Percentiles rank a stretch among this genome's conserved stretches.
These are phyloP conservation scores for Podospora bellae-mahoneyi DNA, from an alignment of 495 filamentous ascomycete species.

Conservation along the genomic window DNA sequence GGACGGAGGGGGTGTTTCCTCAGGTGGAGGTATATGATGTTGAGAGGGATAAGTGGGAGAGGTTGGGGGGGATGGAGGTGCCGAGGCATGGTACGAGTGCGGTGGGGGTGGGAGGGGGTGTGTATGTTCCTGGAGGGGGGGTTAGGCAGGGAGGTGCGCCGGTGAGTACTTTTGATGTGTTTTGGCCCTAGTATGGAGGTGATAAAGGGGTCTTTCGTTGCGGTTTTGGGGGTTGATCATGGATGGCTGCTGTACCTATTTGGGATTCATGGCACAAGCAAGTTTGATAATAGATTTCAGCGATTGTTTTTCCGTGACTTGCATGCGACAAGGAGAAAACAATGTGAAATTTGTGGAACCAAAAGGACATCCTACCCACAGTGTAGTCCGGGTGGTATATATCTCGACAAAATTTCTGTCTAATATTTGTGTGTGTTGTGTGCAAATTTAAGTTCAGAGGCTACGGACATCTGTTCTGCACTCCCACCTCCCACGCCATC, in stretches of 20 bases:
- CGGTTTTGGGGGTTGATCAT: too few species aligned
- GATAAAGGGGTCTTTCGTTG: not conserved
- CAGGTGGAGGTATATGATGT: slow-evolving; percentile 41
- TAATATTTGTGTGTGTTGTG: too few species aligned
- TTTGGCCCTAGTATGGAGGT: slow-evolving; percentile 9
- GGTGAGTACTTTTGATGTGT: slow-evolving; percentile 29
- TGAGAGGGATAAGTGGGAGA: slow-evolving; percentile 30
- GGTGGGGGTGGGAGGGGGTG: slow-evolving; percentile 27
- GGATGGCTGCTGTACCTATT: too few species aligned
- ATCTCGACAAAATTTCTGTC: too few species aligned
- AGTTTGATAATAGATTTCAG: not conserved
- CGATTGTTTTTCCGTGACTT: too few species aligned
- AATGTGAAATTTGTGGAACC: too few species aligned
- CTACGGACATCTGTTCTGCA: not conserved
- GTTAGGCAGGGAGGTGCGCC: slow-evolving; percentile 24
- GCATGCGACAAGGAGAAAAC: too few species aligned
- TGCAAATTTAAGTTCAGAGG: not conserved
- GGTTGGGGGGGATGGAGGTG: slow-evolving; percentile 28
- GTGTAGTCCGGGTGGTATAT: too few species aligned
- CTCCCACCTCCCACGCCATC: not conserved
- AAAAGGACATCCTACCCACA: too few species aligned
- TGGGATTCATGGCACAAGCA: not conserved
- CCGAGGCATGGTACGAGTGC: slow-evolving; percentile 40
- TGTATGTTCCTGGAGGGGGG: slow-evolving; percentile 37
- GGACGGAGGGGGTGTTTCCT: slow-evolving; percentile 27